Evolutionary conservation across 306 rosid species (phyloP).

Genomic region (Pachyrhizus erosus): DNA sequence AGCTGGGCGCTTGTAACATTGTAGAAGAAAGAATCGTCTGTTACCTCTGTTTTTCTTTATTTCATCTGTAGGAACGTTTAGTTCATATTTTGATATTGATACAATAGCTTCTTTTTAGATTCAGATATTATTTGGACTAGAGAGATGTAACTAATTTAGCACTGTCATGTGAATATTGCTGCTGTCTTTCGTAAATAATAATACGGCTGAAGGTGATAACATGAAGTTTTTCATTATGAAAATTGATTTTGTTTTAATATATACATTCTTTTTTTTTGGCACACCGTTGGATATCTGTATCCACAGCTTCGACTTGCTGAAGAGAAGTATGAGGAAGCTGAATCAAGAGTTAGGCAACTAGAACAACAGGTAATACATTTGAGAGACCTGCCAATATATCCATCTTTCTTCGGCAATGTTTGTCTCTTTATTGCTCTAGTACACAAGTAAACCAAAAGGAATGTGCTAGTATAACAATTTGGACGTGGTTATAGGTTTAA

Average conservation of each 20-base stretch:
- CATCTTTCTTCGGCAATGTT: neutral
- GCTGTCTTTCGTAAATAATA: slow-evolving; percentile 11
- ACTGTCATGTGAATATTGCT: slow-evolving; percentile 18
- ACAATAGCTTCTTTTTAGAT: slow-evolving; percentile 15
- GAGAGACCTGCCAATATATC: neutral
- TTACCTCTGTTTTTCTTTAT: slow-evolving; percentile 8
- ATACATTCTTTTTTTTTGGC: slow-evolving; percentile 29
- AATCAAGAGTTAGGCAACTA: slow-evolving; percentile 84
- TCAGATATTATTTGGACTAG: slow-evolving; percentile 21
- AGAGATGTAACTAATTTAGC: slow-evolving; percentile 24
- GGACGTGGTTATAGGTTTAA: neutral
- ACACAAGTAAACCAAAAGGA: neutral
- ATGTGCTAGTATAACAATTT: neutral
- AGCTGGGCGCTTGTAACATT: neutral
- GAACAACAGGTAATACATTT: slow-evolving; percentile 81
- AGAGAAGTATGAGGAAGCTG: slow-evolving; percentile 89
- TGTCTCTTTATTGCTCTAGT: slow-evolving; percentile 11
- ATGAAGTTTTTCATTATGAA: neutral
- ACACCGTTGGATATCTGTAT: slow-evolving; percentile 53
- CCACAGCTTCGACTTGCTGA: slow-evolving; percentile 96
- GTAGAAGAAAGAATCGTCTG: slow-evolving; percentile 18
- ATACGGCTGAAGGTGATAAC: neutral
- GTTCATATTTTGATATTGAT: slow-evolving; percentile 25
- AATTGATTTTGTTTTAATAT: slow-evolving; percentile 13
- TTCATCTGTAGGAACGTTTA: slow-evolving; percentile 15